A percentile compares a stretch with the other conserved stretches of the same genome.
phyloP scores from a whole-genome alignment of 495 filamentous ascomycete genomes.

The Neurospora tetraspora region DNA sequence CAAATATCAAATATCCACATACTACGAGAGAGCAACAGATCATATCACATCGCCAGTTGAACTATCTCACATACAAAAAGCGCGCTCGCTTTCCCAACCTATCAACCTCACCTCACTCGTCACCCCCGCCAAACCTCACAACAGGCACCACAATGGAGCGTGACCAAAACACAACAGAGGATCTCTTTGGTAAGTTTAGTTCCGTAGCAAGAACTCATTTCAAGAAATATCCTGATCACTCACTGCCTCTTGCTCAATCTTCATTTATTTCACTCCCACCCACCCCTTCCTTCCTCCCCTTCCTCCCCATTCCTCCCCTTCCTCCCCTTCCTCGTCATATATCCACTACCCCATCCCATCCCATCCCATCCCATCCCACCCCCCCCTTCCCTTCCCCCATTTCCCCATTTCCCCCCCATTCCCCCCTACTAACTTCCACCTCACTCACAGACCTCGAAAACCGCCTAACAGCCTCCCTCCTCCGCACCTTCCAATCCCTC shows the following conservation, averaged over 20 bases:
- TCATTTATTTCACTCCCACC: not conserved
- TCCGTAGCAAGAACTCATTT: too few species aligned
- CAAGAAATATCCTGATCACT: too few species aligned
- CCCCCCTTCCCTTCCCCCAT: too few species aligned
- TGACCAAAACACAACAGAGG: not conserved
- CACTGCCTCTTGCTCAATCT: too few species aligned
- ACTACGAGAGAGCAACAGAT: not conserved
- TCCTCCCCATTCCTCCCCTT: too few species aligned
- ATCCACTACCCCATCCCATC: constrained; percentile 15
- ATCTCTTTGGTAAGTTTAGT: not conserved
- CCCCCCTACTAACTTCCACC: too few species aligned
- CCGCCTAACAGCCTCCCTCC: constrained; percentile 28
- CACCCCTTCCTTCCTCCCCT: not conserved
- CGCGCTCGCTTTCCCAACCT: not conserved
- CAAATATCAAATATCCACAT: too few species aligned
- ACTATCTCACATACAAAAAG: not conserved
- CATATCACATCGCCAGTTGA: not conserved
- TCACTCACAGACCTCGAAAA: constrained; percentile 24
- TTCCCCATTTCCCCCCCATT: too few species aligned
- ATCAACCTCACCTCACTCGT: not conserved
- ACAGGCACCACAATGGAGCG: not conserved
- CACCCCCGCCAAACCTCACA: not conserved
- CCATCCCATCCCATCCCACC: too few species aligned
- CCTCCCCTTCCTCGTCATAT: too few species aligned
- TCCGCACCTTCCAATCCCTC: constrained; percentile 26